phyloP scores from a whole-genome alignment of 305 asterid genomes.

The Withania somnifera region DNA sequence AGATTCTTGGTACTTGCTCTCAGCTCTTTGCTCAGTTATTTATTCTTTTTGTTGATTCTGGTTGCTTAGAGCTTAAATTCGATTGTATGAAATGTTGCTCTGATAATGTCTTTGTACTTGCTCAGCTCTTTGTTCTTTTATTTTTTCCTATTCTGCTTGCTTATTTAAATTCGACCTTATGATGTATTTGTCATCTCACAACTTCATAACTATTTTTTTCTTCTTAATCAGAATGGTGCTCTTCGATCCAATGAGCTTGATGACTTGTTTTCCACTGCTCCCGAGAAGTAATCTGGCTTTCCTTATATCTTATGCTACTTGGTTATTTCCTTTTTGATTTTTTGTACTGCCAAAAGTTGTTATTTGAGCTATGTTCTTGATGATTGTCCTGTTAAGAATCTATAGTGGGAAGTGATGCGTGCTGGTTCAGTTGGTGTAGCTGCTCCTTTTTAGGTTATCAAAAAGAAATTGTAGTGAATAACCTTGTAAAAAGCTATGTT shows the following conservation, averaged over 20 bases:
- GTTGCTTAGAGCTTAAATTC: not conserved
- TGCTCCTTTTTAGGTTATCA: not conserved
- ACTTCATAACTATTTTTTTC: not conserved
- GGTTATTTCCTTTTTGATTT: not conserved
- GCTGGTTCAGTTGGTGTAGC: not conserved
- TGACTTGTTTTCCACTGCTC: constrained; percentile 89
- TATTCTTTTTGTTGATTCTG: not conserved
- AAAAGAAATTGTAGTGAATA: not conserved
- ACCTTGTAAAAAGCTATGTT: not conserved
- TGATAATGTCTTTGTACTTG: not conserved
- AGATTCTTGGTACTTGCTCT: not conserved
- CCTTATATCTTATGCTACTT: not conserved
- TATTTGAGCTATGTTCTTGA: not conserved
- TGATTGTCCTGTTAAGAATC: not conserved
- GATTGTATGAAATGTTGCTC: not conserved
- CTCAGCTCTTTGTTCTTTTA: no score
- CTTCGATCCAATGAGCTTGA: constrained; percentile 79
- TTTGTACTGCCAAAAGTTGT: not conserved
- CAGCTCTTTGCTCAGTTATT: not conserved
- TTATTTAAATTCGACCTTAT: no score
- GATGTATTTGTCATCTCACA: not conserved
- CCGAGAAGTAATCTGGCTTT: constrained; percentile 67
- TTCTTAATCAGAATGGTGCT: constrained; percentile 71
- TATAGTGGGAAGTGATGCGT: not conserved
- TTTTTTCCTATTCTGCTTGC: no score